Evolutionary conservation across 2,329 filamentous ascomycete species (phyloP).

Genomic region (Aspergillus ustus): DNA sequence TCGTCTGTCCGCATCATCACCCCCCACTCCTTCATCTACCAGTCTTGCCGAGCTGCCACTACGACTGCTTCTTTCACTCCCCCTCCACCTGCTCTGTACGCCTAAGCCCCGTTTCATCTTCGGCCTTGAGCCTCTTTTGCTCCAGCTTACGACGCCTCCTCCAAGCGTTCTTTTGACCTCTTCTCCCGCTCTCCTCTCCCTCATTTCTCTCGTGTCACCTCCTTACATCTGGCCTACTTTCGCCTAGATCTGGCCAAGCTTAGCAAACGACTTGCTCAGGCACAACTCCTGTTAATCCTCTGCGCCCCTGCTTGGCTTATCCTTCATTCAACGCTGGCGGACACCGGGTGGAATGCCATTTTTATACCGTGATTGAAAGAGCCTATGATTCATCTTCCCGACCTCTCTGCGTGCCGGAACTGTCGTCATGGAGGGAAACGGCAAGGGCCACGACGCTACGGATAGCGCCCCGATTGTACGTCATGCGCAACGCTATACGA

Average conservation of each 20-base stretch:
- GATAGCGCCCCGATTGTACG: constrained; percentile 45
- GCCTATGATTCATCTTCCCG: constrained; percentile 36
- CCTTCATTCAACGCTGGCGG: neutral
- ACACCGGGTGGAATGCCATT: neutral
- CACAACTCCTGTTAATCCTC: constrained; percentile 10
- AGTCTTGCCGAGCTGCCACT: constrained; percentile 23
- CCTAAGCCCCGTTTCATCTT: constrained; percentile 12
- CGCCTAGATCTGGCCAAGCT: constrained; percentile 10
- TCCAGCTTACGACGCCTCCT: neutral
- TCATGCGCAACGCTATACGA: constrained; percentile 19
- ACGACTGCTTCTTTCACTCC: constrained; percentile 27
- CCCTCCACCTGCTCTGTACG: constrained; percentile 22
- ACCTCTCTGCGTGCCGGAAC: constrained; percentile 29
- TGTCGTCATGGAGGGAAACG: constrained; percentile 41
- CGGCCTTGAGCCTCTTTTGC: neutral
- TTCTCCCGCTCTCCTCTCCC: constrained; percentile 2
- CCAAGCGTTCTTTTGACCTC: neutral
- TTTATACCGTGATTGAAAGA: constrained; percentile 10
- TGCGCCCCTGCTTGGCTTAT: constrained; percentile 1
- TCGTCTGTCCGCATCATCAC: constrained; percentile 19
- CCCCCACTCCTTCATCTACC: constrained; percentile 1
- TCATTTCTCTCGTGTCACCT: neutral
- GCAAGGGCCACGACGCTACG: constrained; percentile 37
- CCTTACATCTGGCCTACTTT: constrained; percentile 16
- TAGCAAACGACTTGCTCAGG: constrained; percentile 8